Percentiles rank a stretch among this genome's conserved stretches.
phyloP scores from a whole-genome alignment of 2,329 filamentous ascomycete genomes.

The Bipolaris sorokiniana region DNA sequence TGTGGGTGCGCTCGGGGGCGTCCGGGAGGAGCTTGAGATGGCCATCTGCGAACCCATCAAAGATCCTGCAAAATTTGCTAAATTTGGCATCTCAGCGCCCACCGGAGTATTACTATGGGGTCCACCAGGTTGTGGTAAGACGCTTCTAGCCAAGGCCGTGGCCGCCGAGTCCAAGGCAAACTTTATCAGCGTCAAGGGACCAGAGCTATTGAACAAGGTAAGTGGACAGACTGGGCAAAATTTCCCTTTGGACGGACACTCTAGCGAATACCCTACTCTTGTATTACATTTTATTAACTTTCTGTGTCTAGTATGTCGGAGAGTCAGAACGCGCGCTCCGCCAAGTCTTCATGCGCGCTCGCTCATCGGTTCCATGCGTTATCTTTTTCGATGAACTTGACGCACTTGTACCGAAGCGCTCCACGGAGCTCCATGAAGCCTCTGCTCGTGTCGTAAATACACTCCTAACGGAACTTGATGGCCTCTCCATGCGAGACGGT shows the following conservation, averaged over 20 bases:
- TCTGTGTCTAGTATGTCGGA: conserved; percentile 74
- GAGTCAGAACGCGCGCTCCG: conserved; percentile 93
- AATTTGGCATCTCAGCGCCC: conserved; percentile 78
- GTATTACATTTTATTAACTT: conserved; percentile 8
- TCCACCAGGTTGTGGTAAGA: conserved; percentile 95
- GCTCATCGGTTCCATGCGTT: conserved; percentile 86
- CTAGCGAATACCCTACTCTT: not conserved
- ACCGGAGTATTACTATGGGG: conserved; percentile 95
- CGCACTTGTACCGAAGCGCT: conserved; percentile 83
- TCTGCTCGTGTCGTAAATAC: conserved; percentile 92
- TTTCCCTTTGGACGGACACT: not conserved
- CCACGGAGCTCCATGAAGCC: conserved; percentile 77
- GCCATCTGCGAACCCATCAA: conserved; percentile 92
- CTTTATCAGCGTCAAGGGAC: conserved; percentile 97
- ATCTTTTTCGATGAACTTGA: conserved; percentile 99
- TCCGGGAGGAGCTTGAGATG: conserved; percentile 80
- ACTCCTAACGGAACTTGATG: conserved; percentile 91
- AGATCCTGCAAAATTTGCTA: conserved; percentile 75
- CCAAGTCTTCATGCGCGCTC: conserved; percentile 87
- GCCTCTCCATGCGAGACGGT: conserved; percentile 76
- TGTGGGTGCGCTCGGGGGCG: conserved; percentile 81
- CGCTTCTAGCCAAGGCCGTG: conserved; percentile 91
- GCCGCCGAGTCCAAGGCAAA: conserved; percentile 95
- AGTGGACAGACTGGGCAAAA: not conserved
- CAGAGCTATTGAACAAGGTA: conserved; percentile 89